A percentile compares a stretch with the other conserved stretches of the same genome.
Conservation (phyloP, 2,329 filamentous ascomycete species). For the Rosellinia necatrix region DNA sequence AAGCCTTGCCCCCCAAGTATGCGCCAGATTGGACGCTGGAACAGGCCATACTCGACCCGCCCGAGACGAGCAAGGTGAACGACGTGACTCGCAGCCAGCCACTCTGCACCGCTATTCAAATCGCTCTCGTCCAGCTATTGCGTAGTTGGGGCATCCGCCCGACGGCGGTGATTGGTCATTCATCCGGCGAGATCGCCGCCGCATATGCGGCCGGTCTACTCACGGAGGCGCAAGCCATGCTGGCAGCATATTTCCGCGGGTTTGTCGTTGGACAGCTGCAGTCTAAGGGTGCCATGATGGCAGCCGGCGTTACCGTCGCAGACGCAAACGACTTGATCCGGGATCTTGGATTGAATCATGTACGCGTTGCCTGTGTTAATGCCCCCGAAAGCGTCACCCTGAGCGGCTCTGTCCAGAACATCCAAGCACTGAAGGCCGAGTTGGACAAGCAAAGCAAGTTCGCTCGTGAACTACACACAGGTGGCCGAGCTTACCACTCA, state of each 20-base stretch:
- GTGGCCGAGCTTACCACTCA: constrained; percentile 22
- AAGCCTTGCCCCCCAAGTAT: background rate
- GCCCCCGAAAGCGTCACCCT: constrained; percentile 26
- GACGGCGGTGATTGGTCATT: constrained; percentile 33
- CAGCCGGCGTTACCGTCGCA: constrained; percentile 5
- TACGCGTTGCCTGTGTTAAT: constrained; percentile 29
- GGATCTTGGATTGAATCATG: background rate
- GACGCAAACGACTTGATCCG: constrained; percentile 6
- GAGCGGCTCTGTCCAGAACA: background rate
- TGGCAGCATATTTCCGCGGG: constrained; percentile 31
- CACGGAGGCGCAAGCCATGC: constrained; percentile 19
- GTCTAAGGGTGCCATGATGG: constrained; percentile 29
- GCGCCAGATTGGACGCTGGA: constrained; percentile 23
- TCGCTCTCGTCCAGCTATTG: constrained; percentile 29
- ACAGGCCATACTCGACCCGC: constrained; percentile 4
- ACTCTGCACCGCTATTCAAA: constrained; percentile 32
- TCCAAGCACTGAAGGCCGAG: background rate
- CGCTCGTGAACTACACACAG: constrained; percentile 6
- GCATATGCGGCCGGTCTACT: constrained; percentile 45
- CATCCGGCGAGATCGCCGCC: constrained; percentile 46
- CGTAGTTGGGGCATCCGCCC: constrained; percentile 20
- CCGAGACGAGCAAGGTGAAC: background rate
- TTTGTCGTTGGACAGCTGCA: background rate
- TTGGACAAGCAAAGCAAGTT: background rate
- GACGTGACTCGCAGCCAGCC: constrained; percentile 23